These are phyloP conservation scores for Penicillium crustosum DNA, from an alignment of 2,329 filamentous ascomycete genomes.

Conservation along the genomic window DNA sequence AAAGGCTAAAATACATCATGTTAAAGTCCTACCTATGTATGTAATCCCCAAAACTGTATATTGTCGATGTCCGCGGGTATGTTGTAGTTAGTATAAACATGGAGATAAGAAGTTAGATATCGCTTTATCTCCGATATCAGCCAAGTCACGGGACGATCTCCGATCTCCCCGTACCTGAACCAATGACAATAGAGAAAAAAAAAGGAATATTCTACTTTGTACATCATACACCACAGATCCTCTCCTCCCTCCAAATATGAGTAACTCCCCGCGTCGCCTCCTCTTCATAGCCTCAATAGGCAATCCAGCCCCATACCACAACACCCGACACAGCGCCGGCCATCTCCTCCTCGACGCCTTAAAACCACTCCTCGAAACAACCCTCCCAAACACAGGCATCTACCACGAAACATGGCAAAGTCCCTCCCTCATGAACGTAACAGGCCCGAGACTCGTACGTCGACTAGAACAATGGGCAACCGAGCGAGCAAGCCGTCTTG, in stretches of 20 bases:
- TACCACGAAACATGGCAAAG: slow-evolving; percentile 61
- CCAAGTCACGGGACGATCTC: slow-evolving; percentile 4
- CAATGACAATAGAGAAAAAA: background rate
- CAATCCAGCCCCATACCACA: slow-evolving; percentile 71
- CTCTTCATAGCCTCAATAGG: slow-evolving; percentile 85
- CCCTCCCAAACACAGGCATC: slow-evolving; percentile 45
- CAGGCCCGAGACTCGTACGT: slow-evolving; percentile 66
- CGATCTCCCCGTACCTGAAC: slow-evolving; percentile 1
- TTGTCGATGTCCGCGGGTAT: too few species aligned
- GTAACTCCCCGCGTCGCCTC: slow-evolving; percentile 27
- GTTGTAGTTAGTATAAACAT: background rate
- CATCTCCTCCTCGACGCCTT: slow-evolving; percentile 72
- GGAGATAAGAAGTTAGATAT: background rate
- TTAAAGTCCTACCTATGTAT: background rate
- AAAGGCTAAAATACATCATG: background rate
- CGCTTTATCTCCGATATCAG: background rate
- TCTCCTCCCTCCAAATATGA: background rate
- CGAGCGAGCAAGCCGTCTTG: slow-evolving; percentile 7
- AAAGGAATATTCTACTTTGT: background rate
- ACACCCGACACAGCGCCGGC: slow-evolving; percentile 83
- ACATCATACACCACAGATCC: background rate
- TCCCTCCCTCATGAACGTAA: slow-evolving; percentile 79
- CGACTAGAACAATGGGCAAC: slow-evolving; percentile 57
- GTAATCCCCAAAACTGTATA: background rate
- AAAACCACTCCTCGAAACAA: slow-evolving; percentile 47